Conservation (phyloP, 148 eudicot species). For the Beta vulgaris region DNA sequence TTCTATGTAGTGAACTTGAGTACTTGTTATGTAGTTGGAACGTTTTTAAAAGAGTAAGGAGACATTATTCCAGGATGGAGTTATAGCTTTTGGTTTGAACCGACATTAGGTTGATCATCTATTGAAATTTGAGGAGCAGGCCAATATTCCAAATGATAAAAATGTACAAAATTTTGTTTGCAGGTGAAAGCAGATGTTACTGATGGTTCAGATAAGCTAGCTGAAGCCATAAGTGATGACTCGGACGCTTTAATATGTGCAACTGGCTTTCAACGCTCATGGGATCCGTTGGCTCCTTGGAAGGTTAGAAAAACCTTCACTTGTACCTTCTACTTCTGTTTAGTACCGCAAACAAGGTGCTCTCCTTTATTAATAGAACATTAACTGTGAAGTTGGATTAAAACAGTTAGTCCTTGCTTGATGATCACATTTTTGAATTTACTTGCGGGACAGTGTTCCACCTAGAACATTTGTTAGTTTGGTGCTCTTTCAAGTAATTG, state of each 20-base stretch:
- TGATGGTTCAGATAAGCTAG: slow-evolving; percentile 69
- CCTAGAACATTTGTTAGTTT: background rate
- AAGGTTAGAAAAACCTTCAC: slow-evolving; percentile 47
- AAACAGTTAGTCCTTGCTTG: background rate
- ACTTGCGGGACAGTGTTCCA: background rate
- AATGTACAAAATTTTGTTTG: slow-evolving; percentile 12
- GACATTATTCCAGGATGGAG: background rate
- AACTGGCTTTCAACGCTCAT: slow-evolving; percentile 78
- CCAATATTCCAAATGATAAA: background rate
- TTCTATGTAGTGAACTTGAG: too few relatives aligned
- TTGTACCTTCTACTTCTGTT: background rate
- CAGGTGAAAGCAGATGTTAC: slow-evolving; percentile 95
- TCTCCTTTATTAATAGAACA: background rate
- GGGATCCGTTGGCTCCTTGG: slow-evolving; percentile 85
- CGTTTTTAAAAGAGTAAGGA: background rate
- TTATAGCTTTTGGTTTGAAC: background rate
- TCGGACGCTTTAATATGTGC: slow-evolving; percentile 90
- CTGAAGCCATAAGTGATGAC: slow-evolving; percentile 80
- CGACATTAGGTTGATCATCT: background rate
- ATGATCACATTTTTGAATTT: background rate
- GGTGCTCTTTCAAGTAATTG: background rate
- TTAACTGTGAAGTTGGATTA: background rate
- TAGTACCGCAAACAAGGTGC: background rate
- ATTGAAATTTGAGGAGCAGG: background rate
- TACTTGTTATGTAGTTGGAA: background rate